Percentiles rank a stretch among this genome's conserved stretches.
phyloP scores from a whole-genome alignment of 768 basidiomycete genomes.

The Amanita polypyramis region DNA sequence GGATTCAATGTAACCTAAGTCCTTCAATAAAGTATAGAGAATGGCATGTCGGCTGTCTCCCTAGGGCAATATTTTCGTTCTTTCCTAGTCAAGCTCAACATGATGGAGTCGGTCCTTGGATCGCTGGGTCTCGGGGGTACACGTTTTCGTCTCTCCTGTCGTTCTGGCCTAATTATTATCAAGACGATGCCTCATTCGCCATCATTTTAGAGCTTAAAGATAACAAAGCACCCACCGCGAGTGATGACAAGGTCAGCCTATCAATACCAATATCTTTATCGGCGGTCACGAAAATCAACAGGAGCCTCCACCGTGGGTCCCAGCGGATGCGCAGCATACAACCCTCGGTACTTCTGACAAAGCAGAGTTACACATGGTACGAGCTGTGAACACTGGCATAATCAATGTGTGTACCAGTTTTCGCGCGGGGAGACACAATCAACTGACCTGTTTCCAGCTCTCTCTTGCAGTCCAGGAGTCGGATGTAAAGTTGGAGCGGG shows the following conservation, averaged over 20 bases:
- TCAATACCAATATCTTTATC: not conserved
- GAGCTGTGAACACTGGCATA: constrained; percentile 77
- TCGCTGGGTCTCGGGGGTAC: constrained; percentile 45
- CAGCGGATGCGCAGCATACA: constrained; percentile 59
- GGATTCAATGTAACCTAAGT: not conserved
- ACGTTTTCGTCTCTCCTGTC: constrained; percentile 1
- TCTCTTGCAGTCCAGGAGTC: constrained; percentile 78
- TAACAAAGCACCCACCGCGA: constrained; percentile 42
- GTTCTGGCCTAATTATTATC: not conserved
- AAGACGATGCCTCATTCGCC: constrained; percentile 70
- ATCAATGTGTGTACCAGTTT: constrained; percentile 44
- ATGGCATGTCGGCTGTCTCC: constrained; percentile 52
- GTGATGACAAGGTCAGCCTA: constrained; percentile 31
- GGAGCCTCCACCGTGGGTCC: constrained; percentile 75
- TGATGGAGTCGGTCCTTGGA: constrained; percentile 66
- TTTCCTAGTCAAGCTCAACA: constrained; percentile 70
- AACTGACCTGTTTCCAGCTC: constrained; percentile 24
- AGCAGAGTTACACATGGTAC: constrained; percentile 63
- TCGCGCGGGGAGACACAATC: not conserved
- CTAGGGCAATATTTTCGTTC: constrained; percentile 74
- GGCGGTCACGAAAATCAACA: constrained; percentile 14
- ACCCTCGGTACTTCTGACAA: constrained; percentile 54
- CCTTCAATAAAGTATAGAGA: constrained; percentile 46
- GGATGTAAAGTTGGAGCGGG: constrained; percentile 46
- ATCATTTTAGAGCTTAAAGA: constrained; percentile 77